These are phyloP conservation scores for Lichtheimia corymbifera DNA, from an alignment of 371 early-diverging fungal genomes.

Conservation along the genomic window DNA sequence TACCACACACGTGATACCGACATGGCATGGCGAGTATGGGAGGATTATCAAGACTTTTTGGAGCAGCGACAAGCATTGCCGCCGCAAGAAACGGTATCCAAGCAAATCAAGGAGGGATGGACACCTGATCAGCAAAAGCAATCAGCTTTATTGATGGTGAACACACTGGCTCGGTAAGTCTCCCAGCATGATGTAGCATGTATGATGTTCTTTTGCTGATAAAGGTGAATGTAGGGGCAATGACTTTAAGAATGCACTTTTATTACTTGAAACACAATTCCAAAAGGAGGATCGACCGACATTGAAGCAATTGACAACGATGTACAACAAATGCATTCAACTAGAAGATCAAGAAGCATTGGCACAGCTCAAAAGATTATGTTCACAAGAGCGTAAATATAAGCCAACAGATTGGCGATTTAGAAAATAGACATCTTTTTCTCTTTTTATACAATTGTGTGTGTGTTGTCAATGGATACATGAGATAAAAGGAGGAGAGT, in stretches of 20 bases:
- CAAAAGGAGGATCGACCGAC: conserved; percentile 30
- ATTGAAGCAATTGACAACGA: conserved; percentile 45
- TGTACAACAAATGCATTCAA: conserved; percentile 59
- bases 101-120: conserved; percentile 38
- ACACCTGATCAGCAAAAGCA: conserved; percentile 33
- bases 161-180: conserved; percentile 43
- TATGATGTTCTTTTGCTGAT: not conserved
- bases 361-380: conserved; percentile 39
- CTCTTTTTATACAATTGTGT: conserved; percentile 8
- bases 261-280: conserved; percentile 32
- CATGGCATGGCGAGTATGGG: conserved; percentile 59
- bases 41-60: conserved; percentile 50
- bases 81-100: conserved; percentile 10
- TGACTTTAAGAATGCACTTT: conserved; percentile 30
- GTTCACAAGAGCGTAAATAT: conserved; percentile 16
- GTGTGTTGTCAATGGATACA: not conserved
- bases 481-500: not conserved
- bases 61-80: conserved; percentile 32
- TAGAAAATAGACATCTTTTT: conserved; percentile 16
- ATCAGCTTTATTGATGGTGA: conserved; percentile 39
- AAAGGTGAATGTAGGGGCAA: conserved; percentile 17
- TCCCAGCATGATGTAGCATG: not conserved
- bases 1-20: conserved; percentile 46
- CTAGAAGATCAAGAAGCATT: conserved; percentile 51
- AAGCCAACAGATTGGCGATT: conserved; percentile 20